These are phyloP conservation scores for Solidago caesia DNA, from an alignment of 129 eudicot species.

Conservation along the genomic window DNA sequence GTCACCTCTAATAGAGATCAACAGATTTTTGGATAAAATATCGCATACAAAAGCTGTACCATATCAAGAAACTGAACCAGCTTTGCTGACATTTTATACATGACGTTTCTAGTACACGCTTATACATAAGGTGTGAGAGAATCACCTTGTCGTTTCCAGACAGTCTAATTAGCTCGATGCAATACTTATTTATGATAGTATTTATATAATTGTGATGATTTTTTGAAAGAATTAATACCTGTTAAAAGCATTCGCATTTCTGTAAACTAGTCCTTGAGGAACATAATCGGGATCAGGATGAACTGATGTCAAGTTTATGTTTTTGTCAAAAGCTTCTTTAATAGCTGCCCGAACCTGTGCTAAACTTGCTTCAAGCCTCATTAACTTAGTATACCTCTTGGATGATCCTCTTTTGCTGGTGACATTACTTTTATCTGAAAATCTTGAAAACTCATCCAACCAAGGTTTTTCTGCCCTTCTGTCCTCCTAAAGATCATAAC, in stretches of 20 bases:
- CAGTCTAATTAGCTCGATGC: not conserved
- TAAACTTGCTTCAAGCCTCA: slow-evolving; percentile 39
- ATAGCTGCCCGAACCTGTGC: slow-evolving; percentile 34
- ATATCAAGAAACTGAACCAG: too few species aligned
- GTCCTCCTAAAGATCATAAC: not conserved
- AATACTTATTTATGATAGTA: not conserved
- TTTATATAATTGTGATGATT: not conserved
- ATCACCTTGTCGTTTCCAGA: too few species aligned
- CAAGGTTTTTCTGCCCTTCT: not conserved
- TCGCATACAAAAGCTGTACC: too few species aligned
- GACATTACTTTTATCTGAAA: not conserved
- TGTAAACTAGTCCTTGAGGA: slow-evolving; percentile 50
- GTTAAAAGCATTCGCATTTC: slow-evolving; percentile 48
- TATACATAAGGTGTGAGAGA: too few species aligned
- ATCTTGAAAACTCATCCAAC: not conserved
- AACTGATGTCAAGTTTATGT: slow-evolving; percentile 6
- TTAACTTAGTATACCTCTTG: slow-evolving; percentile 27
- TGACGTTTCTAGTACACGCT: too few species aligned
- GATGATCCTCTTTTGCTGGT: slow-evolving; percentile 2
- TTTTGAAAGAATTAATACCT: slow-evolving; percentile 34
- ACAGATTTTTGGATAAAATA: not conserved
- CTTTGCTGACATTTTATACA: too few species aligned
- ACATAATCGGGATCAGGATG: slow-evolving; percentile 44
- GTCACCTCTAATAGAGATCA: not conserved
- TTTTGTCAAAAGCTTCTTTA: slow-evolving; percentile 32